phyloP scores from a whole-genome alignment of 208 protist genomes.

The Trypanosoma cruzi region DNA sequence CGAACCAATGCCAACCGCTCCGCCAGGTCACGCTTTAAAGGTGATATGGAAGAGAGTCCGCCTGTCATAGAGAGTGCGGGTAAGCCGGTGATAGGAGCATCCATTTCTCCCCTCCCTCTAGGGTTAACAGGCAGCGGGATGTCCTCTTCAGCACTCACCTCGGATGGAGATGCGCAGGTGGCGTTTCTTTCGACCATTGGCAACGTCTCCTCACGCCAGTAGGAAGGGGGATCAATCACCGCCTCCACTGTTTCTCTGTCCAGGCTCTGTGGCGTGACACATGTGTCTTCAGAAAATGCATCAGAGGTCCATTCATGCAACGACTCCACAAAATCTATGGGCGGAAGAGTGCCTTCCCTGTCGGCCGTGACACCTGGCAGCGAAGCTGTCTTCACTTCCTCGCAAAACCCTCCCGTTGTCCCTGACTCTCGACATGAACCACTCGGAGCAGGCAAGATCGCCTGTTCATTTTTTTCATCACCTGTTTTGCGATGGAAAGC shows the following conservation, averaged over 20 bases:
- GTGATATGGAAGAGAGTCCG: background rate
- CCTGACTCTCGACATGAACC: background rate
- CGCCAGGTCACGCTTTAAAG: background rate
- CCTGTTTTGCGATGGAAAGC: background rate
- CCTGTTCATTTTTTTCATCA: background rate
- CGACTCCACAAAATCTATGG: background rate
- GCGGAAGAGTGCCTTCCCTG: constrained; percentile 11
- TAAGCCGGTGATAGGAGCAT: background rate
- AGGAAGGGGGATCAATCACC: constrained; percentile 1
- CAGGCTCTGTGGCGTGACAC: constrained; percentile 8
- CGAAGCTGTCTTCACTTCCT: background rate
- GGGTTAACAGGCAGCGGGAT: background rate
- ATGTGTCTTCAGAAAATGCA: constrained; percentile 25
- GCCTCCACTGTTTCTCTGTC: background rate
- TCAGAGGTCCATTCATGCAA: constrained; percentile 7
- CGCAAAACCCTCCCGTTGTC: no score
- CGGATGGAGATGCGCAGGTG: background rate
- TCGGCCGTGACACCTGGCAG: background rate
- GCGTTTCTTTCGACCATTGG: constrained; percentile 7
- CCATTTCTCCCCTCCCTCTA: background rate
- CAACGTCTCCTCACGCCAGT: constrained; percentile 19
- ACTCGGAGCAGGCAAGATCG: no score
- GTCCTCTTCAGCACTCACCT: constrained; percentile 8
- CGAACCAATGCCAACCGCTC: constrained; percentile 6
- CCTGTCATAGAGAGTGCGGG: background rate